These are phyloP conservation scores for Hypomyces perniciosus DNA, from an alignment of 2,329 filamentous ascomycete genomes.

Conservation along the genomic window DNA sequence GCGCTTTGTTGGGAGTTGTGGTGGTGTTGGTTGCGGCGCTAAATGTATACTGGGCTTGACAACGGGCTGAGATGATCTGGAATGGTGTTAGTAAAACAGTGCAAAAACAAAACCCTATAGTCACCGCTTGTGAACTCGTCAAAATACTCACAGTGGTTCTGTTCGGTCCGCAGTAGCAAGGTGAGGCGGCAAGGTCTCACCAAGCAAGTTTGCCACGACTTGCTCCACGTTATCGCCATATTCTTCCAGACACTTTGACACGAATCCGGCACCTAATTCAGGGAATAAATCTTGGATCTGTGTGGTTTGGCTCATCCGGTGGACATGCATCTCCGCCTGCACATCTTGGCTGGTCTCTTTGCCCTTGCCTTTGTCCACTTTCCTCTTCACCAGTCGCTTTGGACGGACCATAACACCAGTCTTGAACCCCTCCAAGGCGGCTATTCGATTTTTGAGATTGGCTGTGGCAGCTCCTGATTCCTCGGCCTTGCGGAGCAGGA, in stretches of 20 bases:
- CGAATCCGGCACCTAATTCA: conserved; percentile 74
- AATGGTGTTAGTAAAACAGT: conserved; percentile 15
- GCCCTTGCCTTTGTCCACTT: conserved; percentile 61
- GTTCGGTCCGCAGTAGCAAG: conserved; percentile 58
- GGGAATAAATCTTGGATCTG: conserved; percentile 94
- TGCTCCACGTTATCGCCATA: conserved; percentile 73
- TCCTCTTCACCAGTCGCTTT: conserved; percentile 46
- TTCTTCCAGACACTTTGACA: conserved; percentile 71
- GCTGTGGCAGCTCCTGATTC: conserved; percentile 42
- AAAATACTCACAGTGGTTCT: conserved; percentile 53
- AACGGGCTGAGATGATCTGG: conserved; percentile 24
- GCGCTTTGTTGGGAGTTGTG: conserved; percentile 50
- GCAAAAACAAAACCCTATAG: not conserved
- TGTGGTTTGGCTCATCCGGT: conserved; percentile 76
- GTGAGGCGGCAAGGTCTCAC: conserved; percentile 66
- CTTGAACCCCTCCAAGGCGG: conserved; percentile 53
- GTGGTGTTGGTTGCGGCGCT: conserved; percentile 55
- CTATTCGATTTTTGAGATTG: conserved; percentile 55
- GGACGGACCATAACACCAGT: conserved; percentile 49
- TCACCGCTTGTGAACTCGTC: not conserved
- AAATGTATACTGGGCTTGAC: conserved; percentile 32
- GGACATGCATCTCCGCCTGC: conserved; percentile 58
- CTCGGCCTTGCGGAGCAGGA: conserved; percentile 51
- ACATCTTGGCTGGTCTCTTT: conserved; percentile 32
- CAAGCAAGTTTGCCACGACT: conserved; percentile 74